Percentiles rank a stretch among this genome's conserved stretches.
These are phyloP conservation scores for Cladosporium sp. DNA, from an alignment of 2,329 filamentous ascomycete species.

Conservation along the genomic window DNA sequence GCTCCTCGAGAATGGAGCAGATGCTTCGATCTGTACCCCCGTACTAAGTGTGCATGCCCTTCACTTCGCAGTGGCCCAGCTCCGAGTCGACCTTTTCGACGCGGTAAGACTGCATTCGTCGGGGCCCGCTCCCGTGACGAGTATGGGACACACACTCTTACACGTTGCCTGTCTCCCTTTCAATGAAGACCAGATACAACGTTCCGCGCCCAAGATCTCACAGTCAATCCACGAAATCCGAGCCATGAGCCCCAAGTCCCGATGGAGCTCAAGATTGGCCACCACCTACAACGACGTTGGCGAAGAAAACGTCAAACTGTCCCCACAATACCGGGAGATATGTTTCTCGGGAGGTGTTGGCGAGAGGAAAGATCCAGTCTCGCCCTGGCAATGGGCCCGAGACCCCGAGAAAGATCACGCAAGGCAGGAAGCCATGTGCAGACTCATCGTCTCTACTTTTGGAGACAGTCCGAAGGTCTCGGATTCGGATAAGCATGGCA, in stretches of 20 bases:
- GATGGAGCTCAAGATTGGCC: too few relatives aligned
- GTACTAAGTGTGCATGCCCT: constrained; percentile 11
- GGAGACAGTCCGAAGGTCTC: background rate
- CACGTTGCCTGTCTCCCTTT: constrained; percentile 3
- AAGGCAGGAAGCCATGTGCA: background rate
- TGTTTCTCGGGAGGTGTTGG: too few relatives aligned
- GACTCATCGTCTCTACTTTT: background rate
- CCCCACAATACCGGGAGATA: too few relatives aligned
- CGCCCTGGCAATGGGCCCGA: background rate
- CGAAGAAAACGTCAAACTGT: background rate
- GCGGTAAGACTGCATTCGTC: background rate
- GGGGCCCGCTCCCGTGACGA: background rate
- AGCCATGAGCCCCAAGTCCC: background rate
- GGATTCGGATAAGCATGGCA: background rate
- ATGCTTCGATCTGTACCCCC: background rate
- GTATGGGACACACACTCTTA: background rate
- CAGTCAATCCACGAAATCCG: constrained; percentile 1
- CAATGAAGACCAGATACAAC: background rate
- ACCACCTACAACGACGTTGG: background rate
- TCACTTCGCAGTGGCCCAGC: constrained; percentile 16
- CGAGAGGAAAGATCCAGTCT: too few relatives aligned
- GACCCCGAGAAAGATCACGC: background rate
- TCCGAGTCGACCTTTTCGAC: background rate
- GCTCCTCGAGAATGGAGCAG: background rate
- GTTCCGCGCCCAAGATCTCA: background rate